These are phyloP conservation scores for Xerocomus amazonicus DNA, from an alignment of 1,284 basidiomycete species.

Conservation along the genomic window DNA sequence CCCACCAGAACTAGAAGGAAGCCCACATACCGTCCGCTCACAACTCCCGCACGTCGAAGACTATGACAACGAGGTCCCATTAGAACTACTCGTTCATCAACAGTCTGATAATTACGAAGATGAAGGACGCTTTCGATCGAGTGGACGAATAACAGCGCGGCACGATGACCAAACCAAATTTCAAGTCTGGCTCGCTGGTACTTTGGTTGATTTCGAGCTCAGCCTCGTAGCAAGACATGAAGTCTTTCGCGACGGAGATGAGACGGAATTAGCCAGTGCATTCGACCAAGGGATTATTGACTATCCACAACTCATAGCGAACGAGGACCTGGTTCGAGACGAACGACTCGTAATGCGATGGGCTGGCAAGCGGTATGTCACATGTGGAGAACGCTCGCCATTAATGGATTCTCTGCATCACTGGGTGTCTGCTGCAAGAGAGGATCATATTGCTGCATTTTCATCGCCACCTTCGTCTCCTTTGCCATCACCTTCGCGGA, in stretches of 20 bases:
- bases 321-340: conserved; percentile 52
- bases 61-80: conserved; percentile 20
- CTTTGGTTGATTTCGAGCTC: conserved; percentile 57
- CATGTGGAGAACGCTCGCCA: conserved; percentile 56
- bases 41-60: conserved; percentile 35
- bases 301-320: conserved; percentile 52
- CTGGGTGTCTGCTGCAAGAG: conserved; percentile 48
- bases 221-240: conserved; percentile 43
- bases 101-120: conserved; percentile 4
- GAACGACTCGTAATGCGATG: conserved; percentile 62
- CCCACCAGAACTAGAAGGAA: conserved; percentile 49
- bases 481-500: conserved; percentile 29
- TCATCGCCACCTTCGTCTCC: conserved; percentile 28
- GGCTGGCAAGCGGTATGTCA: conserved; percentile 65
- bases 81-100: background rate
- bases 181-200: conserved; percentile 54
- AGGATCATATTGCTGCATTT: conserved; percentile 15
- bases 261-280: conserved; percentile 46
- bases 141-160: conserved; percentile 50
- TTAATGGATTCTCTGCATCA: conserved; percentile 61
- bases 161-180: conserved; percentile 52
- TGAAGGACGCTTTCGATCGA: conserved; percentile 40
- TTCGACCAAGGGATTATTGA: conserved; percentile 57
- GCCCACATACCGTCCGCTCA: conserved; percentile 33
- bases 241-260: conserved; percentile 40